Evolutionary conservation across 768 basidiomycete species (phyloP).

Genomic region (Amanita pseudoporphyria): DNA sequence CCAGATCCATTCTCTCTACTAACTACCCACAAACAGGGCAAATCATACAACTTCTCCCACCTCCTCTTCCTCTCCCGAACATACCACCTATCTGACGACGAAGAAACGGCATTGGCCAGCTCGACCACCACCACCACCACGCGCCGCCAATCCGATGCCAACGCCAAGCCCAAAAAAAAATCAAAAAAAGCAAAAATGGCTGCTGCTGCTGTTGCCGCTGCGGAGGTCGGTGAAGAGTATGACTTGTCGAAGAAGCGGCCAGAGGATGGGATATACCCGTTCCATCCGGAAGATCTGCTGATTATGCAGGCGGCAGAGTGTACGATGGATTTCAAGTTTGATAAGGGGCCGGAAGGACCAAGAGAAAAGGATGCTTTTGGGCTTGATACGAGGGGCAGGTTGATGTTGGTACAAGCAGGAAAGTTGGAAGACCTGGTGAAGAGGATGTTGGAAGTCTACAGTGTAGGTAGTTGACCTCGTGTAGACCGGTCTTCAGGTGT

Average conservation of each 20-base stretch:
- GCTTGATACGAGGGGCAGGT: constrained; percentile 54
- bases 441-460: constrained; percentile 27
- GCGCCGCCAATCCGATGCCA: constrained; percentile 10
- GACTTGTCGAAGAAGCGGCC: constrained; percentile 16
- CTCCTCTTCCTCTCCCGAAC: constrained; percentile 69
- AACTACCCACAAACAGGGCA: no score
- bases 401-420: constrained; percentile 49
- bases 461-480: not conserved
- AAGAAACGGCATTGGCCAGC: constrained; percentile 47
- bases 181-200: constrained; percentile 21
- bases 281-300: constrained; percentile 81
- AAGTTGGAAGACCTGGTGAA: constrained; percentile 31
- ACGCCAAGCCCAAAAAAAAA: constrained; percentile 29
- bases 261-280: constrained; percentile 52
- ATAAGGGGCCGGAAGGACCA: constrained; percentile 35
- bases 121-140: constrained; percentile 24
- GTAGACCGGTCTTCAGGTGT: not conserved
- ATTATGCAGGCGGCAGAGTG: constrained; percentile 55
- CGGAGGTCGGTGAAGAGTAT: constrained; percentile 12
- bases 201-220: constrained; percentile 13
- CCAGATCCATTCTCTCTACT: no score
- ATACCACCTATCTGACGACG: constrained; percentile 63
- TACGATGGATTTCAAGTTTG: constrained; percentile 39
- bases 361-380: constrained; percentile 64
- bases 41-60: constrained; percentile 66